Base-by-base conservation (phyloP, 2,329 filamentous ascomycete genomes). In the Nothophoma quercina region DNA sequence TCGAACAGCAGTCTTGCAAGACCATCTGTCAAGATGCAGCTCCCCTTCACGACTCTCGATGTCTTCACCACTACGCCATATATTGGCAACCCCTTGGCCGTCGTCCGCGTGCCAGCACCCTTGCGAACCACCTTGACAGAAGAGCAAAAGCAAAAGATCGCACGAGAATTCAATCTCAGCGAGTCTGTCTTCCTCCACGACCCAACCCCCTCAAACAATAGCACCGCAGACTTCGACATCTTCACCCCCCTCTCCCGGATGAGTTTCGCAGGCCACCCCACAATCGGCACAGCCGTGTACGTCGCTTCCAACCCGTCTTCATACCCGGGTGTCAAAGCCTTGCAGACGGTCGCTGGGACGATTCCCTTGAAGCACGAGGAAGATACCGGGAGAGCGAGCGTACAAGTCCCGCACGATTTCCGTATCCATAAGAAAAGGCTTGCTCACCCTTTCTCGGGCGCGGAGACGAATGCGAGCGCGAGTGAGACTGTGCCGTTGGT, bases 381-480 rank as follows among this genome's bases (percentile, higher is more conserved):
- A 15, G 38, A 19, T 0, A 18, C 21, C 2, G 41, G 43, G 1
- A 41, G 40, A 13, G 83, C 85, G 6, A 80, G 78, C 33, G 86
- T 87, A 9, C 70, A 69, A 2, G 85, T 91, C 48, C 87, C 88
- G 29, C 86, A 90, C 67, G 79, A 87, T 55, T 79, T 87, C 47
- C 86, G 84, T 64, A 64, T 86, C 49, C 89, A 92, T 73, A 60
- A 13, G 54, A 65, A 23, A 53, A 71, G 23, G 57, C 71, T 41
- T 32, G 60, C 73, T 10, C 75, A 77, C 54, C 71, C 74, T 0
- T 61, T 53, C 5, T 60, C 62, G 4, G 25, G 5, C 22, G 4
- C 15, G 15, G 19, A 32, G 10, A 40, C 22, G 5, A 60, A 59
- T 23, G 30, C 39, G 1, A 41, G 69, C 8, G 56, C 62, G 34